These are phyloP conservation scores for Brassica incana DNA, from an alignment of 345 rosid species.

Conservation along the genomic window DNA sequence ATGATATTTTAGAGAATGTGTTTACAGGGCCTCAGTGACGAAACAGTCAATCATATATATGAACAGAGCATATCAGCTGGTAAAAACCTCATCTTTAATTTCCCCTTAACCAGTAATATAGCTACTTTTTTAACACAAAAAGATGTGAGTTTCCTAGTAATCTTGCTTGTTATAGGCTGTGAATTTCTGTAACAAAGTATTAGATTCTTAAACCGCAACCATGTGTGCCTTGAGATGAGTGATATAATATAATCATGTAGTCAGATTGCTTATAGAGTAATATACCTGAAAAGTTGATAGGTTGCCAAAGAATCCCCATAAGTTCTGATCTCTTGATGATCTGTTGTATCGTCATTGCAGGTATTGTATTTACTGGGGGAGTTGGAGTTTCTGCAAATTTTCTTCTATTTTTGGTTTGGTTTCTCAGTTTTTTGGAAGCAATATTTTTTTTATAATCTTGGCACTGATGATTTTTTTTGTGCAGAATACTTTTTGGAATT, in stretches of 20 bases:
- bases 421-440: slow-evolving; percentile 22
- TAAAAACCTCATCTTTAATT: not conserved
- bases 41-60: not conserved
- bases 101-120: not conserved
- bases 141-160: slow-evolving; percentile 36
- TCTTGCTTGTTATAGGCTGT: not conserved
- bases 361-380: not conserved
- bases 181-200: not conserved
- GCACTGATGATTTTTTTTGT: slow-evolving; percentile 7
- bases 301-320: not conserved
- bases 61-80: slow-evolving; percentile 17
- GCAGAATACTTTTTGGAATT: slow-evolving; percentile 4
- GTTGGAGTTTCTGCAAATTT: not conserved
- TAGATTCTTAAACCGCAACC: slow-evolving; percentile 44
- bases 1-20: slow-evolving; percentile 69
- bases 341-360: slow-evolving; percentile 23
- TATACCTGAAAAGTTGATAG: not conserved
- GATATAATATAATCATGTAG: slow-evolving; percentile 28
- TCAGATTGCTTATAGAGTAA: no score
- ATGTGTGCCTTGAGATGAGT: slow-evolving; percentile 55
- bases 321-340: not conserved
- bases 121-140: not conserved
- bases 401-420: slow-evolving; percentile 4
- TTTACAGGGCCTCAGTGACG: slow-evolving; percentile 30
- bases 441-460: not conserved